Conservation (phyloP, 495 filamentous ascomycete genomes). For the Lophium mytilinum region DNA sequence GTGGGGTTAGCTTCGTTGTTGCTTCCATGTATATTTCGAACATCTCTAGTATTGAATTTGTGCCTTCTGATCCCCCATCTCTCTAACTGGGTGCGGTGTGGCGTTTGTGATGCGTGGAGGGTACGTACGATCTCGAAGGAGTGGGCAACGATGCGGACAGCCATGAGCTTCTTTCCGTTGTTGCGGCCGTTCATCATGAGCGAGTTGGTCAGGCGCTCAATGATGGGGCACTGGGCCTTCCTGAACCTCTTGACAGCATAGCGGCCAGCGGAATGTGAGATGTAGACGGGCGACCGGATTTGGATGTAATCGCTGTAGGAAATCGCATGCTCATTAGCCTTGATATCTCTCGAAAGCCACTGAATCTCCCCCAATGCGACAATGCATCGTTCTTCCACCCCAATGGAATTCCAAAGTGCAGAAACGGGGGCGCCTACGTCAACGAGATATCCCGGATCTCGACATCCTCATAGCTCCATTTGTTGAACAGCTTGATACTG, state of each 20-base stretch:
- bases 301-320: slow-evolving; percentile 96
- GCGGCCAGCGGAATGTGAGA: slow-evolving; percentile 95
- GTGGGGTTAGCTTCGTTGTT: slow-evolving; percentile 14
- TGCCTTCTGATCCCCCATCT: no score
- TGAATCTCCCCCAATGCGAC: neutral
- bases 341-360: neutral
- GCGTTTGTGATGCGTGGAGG: neutral
- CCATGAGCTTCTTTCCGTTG: slow-evolving; percentile 99
- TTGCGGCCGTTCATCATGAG: slow-evolving; percentile 99
- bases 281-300: slow-evolving; percentile 96
- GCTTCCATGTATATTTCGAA: neutral
- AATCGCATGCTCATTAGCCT: slow-evolving; percentile 27
- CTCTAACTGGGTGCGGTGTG: no score
- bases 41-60: neutral
- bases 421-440: slow-evolving; percentile 58
- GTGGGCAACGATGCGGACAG: slow-evolving; percentile 97
- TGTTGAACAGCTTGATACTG: slow-evolving; percentile 95
- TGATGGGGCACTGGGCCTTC: slow-evolving; percentile 99
- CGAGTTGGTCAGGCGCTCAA: slow-evolving; percentile 99
- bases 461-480: slow-evolving; percentile 97
- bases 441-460: slow-evolving; percentile 99
- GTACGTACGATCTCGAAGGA: slow-evolving; percentile 93
- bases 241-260: slow-evolving; percentile 99
- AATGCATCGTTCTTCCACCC: no score
- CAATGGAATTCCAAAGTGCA: neutral